Evolutionary conservation across 2,329 filamentous ascomycete species (phyloP).

Genomic region (Fusarium protoensiforme): DNA sequence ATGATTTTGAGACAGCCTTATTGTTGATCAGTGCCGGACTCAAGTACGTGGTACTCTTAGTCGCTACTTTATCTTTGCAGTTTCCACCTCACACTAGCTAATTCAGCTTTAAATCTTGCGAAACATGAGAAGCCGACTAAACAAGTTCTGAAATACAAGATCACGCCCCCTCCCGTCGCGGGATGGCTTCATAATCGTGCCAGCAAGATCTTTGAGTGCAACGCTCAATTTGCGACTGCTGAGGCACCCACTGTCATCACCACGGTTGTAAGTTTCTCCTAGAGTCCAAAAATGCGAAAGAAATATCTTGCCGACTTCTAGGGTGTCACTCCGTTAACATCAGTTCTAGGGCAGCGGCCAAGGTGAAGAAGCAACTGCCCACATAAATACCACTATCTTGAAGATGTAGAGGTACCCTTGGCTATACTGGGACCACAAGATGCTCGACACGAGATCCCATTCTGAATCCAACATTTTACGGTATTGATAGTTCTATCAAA

Average conservation of each 20-base stretch:
- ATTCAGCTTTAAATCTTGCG: not conserved
- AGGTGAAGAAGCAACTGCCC: not conserved
- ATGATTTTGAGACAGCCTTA: too few relatives aligned
- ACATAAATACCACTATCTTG: not conserved
- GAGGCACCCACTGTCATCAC: not conserved
- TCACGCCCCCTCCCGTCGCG: not conserved
- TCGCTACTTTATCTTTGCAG: too few relatives aligned
- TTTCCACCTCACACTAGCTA: not conserved
- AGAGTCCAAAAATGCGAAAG: not conserved
- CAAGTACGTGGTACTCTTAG: too few relatives aligned
- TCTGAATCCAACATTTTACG: not conserved
- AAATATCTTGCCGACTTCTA: not conserved
- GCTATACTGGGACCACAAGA: not conserved
- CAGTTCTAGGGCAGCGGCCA: not conserved
- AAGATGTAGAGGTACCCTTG: not conserved
- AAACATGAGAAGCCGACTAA: not conserved
- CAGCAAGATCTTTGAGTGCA: not conserved
- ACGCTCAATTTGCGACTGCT: not conserved
- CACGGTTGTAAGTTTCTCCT: not conserved
- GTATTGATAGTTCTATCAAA: not conserved
- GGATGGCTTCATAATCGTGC: not conserved
- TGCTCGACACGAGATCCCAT: not conserved
- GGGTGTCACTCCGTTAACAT: not conserved
- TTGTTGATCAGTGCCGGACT: too few relatives aligned
- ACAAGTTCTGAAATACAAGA: not conserved